A percentile compares a stretch with the other conserved stretches of the same genome.
phyloP scores from a whole-genome alignment of 805 yeast species.

The Blastobotrys terrestris region DNA sequence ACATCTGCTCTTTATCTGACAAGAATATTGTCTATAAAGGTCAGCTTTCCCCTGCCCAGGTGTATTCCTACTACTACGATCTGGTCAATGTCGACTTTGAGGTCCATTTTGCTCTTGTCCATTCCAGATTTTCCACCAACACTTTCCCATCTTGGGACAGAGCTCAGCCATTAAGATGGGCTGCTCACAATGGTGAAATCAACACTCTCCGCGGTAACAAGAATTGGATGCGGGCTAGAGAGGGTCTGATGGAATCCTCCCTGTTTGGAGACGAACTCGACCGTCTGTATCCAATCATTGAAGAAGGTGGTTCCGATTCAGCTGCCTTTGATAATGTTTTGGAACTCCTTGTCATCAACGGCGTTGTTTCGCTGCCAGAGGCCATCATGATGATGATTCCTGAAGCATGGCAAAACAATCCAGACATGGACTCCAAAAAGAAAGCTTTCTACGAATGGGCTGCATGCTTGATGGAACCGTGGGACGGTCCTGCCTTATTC shows the following conservation, averaged over 20 bases:
- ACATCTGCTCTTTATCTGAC: conserved; percentile 86
- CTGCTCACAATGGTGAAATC: conserved; percentile 98
- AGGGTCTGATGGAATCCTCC: conserved; percentile 87
- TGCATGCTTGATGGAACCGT: conserved; percentile 97
- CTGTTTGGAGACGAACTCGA: conserved; percentile 89
- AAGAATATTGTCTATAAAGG: conserved; percentile 95
- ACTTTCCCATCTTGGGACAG: conserved; percentile 99
- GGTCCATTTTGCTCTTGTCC: conserved; percentile 93
- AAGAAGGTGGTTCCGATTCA: conserved; percentile 98
- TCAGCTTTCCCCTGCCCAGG: conserved; percentile 94
- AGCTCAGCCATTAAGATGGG: conserved; percentile 95
- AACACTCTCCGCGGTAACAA: conserved; percentile 96
- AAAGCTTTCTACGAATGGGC: conserved; percentile 98
- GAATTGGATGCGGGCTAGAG: conserved; percentile 99
- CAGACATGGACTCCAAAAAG: conserved; percentile 80
- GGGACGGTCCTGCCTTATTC: conserved; percentile 99
- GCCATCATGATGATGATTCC: conserved; percentile 97
- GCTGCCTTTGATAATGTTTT: conserved; percentile 96
- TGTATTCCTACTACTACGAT: conserved; percentile 90
- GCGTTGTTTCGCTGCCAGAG: conserved; percentile 87
- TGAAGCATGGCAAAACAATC: conserved; percentile 94
- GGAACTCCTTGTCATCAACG: conserved; percentile 86
- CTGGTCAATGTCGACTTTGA: conserved; percentile 85
- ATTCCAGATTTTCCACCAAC: conserved; percentile 94
- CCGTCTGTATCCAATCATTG: conserved; percentile 87